Evolutionary conservation across 1,284 basidiomycete species (phyloP), one percentile per base, ranked within the genome.

Genomic region (Phellinidium pouzarii): DNA sequence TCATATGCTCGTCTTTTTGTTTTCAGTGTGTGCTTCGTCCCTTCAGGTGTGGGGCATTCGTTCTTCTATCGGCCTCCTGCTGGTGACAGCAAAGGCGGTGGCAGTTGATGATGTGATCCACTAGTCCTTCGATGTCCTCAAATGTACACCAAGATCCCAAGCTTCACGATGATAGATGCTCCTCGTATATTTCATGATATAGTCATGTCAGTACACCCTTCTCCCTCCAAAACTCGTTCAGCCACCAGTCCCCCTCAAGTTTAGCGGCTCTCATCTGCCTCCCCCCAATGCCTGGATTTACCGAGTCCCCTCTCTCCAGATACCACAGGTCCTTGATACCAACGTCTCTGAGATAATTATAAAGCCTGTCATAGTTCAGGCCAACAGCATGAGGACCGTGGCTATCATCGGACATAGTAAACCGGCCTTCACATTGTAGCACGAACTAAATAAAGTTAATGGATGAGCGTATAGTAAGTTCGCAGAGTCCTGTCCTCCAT

Each of bases 401-500:
- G 53, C 94, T 95, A 68, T 99, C 95, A 66, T 99, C 95, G 1
- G 94, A 98, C 17, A 98, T 75, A 19, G 87, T 82, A 54, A 98
- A 77, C 20, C 82, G 78, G 0, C 95, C 95, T 4, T 77, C 77
- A 34, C 74, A 65, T 17, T 72, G 62, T 11, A 80, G 61, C 55
- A 98, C 90, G 14, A 89, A 65, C 89, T 94, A 59, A 45, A 58
- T 44, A 57, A 27, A 9, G 36, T 20, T 50, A 42, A 26, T 47
- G 56, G 29, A 48, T 31, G 19, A 44, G 53, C 48, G 14, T 52
- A 42, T 46, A 46, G 38, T 6, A 37, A 54, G 46, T 46, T 43
- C n/a, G 26, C 26, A 22, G 23, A 29, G 23, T 26, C 20, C 14
- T 26, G 20, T 22, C n/a, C 37, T 25, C n/a, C 36, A 49, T 49